Conservation (phyloP, 768 basidiomycete genomes). For the Rossbeevera mucosa region DNA sequence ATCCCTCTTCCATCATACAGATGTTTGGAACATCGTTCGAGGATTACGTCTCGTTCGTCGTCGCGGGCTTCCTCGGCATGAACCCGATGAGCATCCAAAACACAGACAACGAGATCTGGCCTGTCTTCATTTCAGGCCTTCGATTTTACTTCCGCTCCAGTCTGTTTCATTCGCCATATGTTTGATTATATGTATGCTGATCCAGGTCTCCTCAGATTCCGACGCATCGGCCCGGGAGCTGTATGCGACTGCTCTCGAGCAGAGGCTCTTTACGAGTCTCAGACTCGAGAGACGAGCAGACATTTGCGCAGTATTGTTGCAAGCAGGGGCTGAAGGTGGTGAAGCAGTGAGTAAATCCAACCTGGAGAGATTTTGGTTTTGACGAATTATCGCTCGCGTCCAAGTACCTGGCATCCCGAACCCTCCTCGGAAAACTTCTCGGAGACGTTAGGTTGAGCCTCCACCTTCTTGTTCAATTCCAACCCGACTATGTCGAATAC, state of each 20-base stretch:
- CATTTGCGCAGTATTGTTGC: slow-evolving; percentile 54
- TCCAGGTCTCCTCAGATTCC: slow-evolving; percentile 33
- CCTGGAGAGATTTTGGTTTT: neutral
- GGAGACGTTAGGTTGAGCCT: slow-evolving; percentile 49
- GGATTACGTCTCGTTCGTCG: slow-evolving; percentile 28
- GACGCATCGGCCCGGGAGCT: slow-evolving; percentile 35
- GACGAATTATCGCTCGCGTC: neutral
- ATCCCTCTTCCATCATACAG: slow-evolving; percentile 23
- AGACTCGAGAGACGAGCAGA: slow-evolving; percentile 49
- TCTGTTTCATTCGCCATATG: slow-evolving; percentile 24
- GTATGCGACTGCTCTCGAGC: slow-evolving; percentile 44
- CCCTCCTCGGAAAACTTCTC: slow-evolving; percentile 45
- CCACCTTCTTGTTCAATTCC: slow-evolving; percentile 47
- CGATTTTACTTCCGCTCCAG: slow-evolving; percentile 45
- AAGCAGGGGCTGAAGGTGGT: slow-evolving; percentile 42
- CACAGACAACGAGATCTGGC: slow-evolving; percentile 44
- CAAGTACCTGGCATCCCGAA: slow-evolving; percentile 46
- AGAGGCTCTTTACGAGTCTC: slow-evolving; percentile 54
- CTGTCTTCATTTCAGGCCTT: slow-evolving; percentile 42
- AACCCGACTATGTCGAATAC: slow-evolving; percentile 39
- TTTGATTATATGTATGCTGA: neutral
- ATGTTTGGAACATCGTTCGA: slow-evolving; percentile 38
- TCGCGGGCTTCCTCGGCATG: slow-evolving; percentile 52
- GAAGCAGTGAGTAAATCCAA: slow-evolving; percentile 40
- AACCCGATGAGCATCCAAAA: slow-evolving; percentile 44